These are phyloP conservation scores for Nicotiana noctiflora DNA, from an alignment of 257 asterid genomes.

Conservation along the genomic window DNA sequence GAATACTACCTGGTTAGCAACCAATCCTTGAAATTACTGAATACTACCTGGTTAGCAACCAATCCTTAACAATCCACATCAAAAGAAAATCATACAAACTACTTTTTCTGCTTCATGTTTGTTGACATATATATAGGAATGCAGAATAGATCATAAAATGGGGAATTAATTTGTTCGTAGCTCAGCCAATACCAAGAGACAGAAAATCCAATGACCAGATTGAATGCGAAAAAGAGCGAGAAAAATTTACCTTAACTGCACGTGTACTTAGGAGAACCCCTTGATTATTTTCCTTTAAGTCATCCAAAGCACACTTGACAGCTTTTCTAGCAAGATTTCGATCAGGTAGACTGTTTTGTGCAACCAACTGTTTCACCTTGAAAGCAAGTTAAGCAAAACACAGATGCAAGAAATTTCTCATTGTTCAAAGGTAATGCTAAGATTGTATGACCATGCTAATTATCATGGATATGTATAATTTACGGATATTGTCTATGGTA, in stretches of 20 bases:
- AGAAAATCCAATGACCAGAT: neutral
- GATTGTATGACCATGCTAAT: neutral
- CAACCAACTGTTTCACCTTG: constrained; percentile 29
- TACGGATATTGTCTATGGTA: constrained; percentile 62
- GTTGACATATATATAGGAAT: neutral
- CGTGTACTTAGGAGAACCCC: constrained; percentile 71
- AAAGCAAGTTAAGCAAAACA: constrained; percentile 38
- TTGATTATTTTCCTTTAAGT: constrained; percentile 57
- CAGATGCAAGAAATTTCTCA: neutral
- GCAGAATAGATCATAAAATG: neutral
- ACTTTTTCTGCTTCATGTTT: neutral
- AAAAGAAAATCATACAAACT: neutral
- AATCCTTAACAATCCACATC: neutral
- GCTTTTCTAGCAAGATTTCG: constrained; percentile 58
- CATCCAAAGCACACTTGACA: constrained; percentile 60
- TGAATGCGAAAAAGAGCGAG: neutral
- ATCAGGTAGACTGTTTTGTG: constrained; percentile 26
- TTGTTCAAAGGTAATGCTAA: neutral
- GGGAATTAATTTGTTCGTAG: neutral
- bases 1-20: neutral
- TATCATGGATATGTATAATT: constrained; percentile 4
- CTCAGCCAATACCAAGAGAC: neutral
- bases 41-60: neutral
- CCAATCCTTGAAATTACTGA: neutral
- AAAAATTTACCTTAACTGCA: constrained; percentile 57